Evolutionary conservation across 495 filamentous ascomycete species (phyloP).

Genomic region (Zalerion maritima): DNA sequence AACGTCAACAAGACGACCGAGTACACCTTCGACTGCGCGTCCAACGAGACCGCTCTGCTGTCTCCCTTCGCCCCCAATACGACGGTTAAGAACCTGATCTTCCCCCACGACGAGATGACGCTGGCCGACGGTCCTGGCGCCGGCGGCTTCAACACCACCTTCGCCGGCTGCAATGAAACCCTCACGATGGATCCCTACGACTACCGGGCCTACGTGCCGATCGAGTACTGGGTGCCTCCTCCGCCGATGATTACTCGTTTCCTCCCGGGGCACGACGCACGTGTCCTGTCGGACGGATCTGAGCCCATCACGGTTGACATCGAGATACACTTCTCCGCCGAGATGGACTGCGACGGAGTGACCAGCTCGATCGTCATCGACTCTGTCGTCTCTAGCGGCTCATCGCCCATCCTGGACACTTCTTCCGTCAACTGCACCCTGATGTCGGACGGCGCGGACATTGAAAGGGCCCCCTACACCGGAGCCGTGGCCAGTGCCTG

Average conservation of each 20-base stretch:
- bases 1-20: slow-evolving; percentile 43
- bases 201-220: slow-evolving; percentile 50
- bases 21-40: slow-evolving; percentile 46
- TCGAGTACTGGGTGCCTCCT: slow-evolving; percentile 31
- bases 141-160: slow-evolving; percentile 10
- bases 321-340: slow-evolving; percentile 42
- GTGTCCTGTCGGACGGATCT: slow-evolving; percentile 35
- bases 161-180: slow-evolving; percentile 42
- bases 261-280: slow-evolving; percentile 47
- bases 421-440: slow-evolving; percentile 29
- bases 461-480: slow-evolving; percentile 15
- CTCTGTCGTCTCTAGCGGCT: slow-evolving; percentile 35
- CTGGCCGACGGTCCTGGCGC: slow-evolving; percentile 16
- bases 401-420: slow-evolving; percentile 24
- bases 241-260: slow-evolving; percentile 54
- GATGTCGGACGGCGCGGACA: slow-evolving; percentile 10
- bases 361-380: slow-evolving; percentile 35
- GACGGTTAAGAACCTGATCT: slow-evolving; percentile 54
- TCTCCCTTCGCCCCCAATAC: slow-evolving; percentile 41
- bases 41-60: slow-evolving; percentile 33
- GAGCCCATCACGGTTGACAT: slow-evolving; percentile 34
- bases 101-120: slow-evolving; percentile 42
- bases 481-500: slow-evolving; percentile 42
- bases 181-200: slow-evolving; percentile 43
- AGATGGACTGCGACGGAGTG: slow-evolving; percentile 48